Evolutionary conservation across 1,139 yeast genomes (phyloP).

Genomic region (Hansenula sp.): DNA sequence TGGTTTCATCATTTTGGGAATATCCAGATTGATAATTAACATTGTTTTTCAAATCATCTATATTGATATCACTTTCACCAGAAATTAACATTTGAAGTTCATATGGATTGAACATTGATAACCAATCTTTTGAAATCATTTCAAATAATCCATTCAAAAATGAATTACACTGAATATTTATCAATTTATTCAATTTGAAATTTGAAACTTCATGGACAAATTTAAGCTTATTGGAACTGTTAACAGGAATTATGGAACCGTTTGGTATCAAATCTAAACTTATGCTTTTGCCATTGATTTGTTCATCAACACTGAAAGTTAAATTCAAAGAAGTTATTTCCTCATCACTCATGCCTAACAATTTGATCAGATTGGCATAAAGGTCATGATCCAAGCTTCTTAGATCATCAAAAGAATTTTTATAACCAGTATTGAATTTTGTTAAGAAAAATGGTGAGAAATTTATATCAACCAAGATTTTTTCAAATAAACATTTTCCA

Average conservation of each 20-base stretch:
- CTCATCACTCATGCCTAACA: slow-evolving; percentile 50
- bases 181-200: slow-evolving; percentile 66
- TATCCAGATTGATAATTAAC: slow-evolving; percentile 73
- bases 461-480: slow-evolving; percentile 72
- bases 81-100: slow-evolving; percentile 85
- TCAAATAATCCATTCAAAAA: slow-evolving; percentile 72
- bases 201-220: slow-evolving; percentile 79
- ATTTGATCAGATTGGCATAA: slow-evolving; percentile 59
- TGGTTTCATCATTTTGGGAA: slow-evolving; percentile 49
- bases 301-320: slow-evolving; percentile 51
- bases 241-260: slow-evolving; percentile 57
- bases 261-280: slow-evolving; percentile 57
- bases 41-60: slow-evolving; percentile 62
- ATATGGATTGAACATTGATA: slow-evolving; percentile 75
- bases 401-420: slow-evolving; percentile 75
- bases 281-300: slow-evolving; percentile 24
- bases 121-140: slow-evolving; percentile 70
- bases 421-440: slow-evolving; percentile 48
- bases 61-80: slow-evolving; percentile 63
- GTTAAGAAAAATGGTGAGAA: slow-evolving; percentile 87
- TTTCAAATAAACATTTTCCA: slow-evolving; percentile 90
- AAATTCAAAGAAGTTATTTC: slow-evolving; percentile 61
- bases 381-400: slow-evolving; percentile 66
- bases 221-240: slow-evolving; percentile 57
- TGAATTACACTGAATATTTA: slow-evolving; percentile 53